Base-by-base conservation (phyloP, 129 eudicot species). In the Erigeron canadensis region DNA sequence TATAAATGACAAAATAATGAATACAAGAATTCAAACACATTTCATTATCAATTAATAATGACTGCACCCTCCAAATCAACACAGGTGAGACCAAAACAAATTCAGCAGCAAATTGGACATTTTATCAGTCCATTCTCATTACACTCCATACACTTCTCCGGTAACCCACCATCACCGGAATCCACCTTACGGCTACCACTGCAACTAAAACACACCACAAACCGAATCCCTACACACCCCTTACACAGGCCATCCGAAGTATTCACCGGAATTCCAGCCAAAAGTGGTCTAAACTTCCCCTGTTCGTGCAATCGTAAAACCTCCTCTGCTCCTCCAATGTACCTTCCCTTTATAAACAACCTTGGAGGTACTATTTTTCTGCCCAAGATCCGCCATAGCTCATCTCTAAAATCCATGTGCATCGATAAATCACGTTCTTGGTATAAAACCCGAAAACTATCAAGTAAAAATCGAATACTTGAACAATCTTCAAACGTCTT, bases 401-500 rank as follows among this genome's bases (percentile, higher is more conserved):
- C 98, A 10, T 89, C 96, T 76, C 82, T 81, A 65, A 64, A 92
- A 71, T 81, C 96, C 41, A 82, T 75, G 65, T 92, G 98, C 88
- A 89, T 86, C 23, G 98, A 89, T 23, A 89, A 65, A 67, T 92
- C 98, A 46, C 98, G 83, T 71, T 92, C 98, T 5, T 71, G 75
- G 70, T 71, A 92, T 22, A 75, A 48, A 59, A 92, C 71, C 73
- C 81, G 72, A 51, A 92, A 83, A 70, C 84, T 86, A 18, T 89
- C 85, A 2, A 92, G 72, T 22, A 92, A 53, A 67, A 86, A 86
- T 22, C 91, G 83, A 61, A 89, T 62, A 40, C 85, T 89, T 7
- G 86, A 81, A 57, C 98, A 92, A 22, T 92, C 96, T 67, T 92
- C 98, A 51, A 86, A 92, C 0, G 98, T 92, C 78, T 89, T 86